Evolutionary conservation across 129 eudicot genomes (phyloP), one percentile per base, ranked within the genome.

Genomic region (Lactuca saligna): DNA sequence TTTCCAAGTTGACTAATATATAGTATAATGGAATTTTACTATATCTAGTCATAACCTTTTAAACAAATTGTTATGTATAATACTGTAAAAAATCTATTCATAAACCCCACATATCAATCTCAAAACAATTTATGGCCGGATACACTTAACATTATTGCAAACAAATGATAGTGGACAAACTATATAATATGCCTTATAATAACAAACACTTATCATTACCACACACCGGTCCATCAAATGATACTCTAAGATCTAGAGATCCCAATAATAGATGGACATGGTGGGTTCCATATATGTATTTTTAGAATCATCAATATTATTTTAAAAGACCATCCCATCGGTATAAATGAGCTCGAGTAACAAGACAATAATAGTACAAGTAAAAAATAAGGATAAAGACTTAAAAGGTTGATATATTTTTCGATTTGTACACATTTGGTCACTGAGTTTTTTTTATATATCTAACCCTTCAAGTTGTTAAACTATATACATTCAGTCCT

Each of bases 261-360:
- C n/a, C 20, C 20, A 20, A 20, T 20, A 20, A 20, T 20, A 20
- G 20, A 20, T 25, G 29, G 29, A 25, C 49, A 11, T 25, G 56
- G 56, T 69, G 74, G 65, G 65, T 41, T 69, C 74, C 56, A 20
- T 20, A 25, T 67, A 6, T 67, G 39, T 57, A 10, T 12, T 46
- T 46, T 10, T 46, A 46, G n/a, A 10, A 46, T 29, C 11, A 54
- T 39, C 5, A 54, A 38, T 33, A 17, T 16, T 53, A 61, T 58
- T 54, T 55, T 54, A 67, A 7, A 32, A 25, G 41, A 63, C 55
- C 17, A 25, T 25, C 1, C 29, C 29, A 41, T 53, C 9, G 63
- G 44, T 51, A 73, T 16, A 71, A 25, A 13, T 51, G 78, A n/a
- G 54, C 14, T 12, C 6, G 10, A 20, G 20, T 20, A 20, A 20